phyloP scores from a whole-genome alignment of 441 rosid genomes.

The Pelargonium cotyledonis region DNA sequence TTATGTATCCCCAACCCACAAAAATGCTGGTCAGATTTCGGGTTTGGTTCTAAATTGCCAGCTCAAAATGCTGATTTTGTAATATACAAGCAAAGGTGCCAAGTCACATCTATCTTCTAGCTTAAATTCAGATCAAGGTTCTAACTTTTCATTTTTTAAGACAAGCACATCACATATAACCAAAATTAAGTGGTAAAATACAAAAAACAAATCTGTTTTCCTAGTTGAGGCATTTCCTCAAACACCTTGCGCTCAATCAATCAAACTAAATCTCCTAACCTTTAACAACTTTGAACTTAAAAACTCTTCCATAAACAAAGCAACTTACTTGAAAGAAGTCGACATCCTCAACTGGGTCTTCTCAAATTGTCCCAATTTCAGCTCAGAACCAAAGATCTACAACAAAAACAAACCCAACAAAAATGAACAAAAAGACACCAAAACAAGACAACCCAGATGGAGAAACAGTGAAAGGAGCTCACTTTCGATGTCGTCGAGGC shows the following conservation, averaged over 20 bases:
- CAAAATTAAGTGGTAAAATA: neutral
- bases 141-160: neutral
- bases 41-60: too few species aligned
- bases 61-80: too few species aligned
- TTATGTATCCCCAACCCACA: too few species aligned
- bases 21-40: too few species aligned
- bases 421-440: neutral
- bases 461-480: neutral
- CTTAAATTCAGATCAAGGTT: neutral
- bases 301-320: neutral
- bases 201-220: neutral
- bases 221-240: neutral
- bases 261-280: too few species aligned
- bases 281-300: too few species aligned
- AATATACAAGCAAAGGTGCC: neutral
- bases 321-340: neutral
- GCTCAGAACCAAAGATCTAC: constrained; percentile 2
- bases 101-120: neutral
- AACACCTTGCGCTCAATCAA: neutral
- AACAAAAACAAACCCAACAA: neutral
- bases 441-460: neutral
- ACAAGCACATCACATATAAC: neutral
- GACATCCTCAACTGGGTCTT: neutral
- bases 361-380: neutral
- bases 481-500: neutral